A percentile compares a stretch with the other conserved stretches of the same genome.
phyloP scores from a whole-genome alignment of 345 rosid genomes.

The Eucalyptus tenuipes region DNA sequence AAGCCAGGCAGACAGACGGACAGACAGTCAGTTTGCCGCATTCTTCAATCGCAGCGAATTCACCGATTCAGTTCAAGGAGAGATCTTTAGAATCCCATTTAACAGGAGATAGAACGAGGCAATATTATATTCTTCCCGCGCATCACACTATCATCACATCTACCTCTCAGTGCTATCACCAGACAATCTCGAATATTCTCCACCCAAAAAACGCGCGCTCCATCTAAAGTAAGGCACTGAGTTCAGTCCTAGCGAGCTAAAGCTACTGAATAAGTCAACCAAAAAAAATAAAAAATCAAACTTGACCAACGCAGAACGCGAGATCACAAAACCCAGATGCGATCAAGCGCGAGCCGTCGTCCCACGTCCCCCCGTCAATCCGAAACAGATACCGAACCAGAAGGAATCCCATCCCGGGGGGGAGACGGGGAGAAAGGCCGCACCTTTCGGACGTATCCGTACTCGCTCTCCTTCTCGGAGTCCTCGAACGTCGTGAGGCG shows the following conservation, averaged over 20 bases:
- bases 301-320: neutral
- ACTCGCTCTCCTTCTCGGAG: conserved; percentile 96
- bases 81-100: neutral
- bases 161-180: neutral
- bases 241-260: neutral
- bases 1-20: neutral
- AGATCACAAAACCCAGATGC: neutral
- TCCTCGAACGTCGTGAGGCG: conserved; percentile 93
- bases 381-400: neutral
- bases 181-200: neutral
- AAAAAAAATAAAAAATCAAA: no score
- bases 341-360: neutral
- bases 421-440: neutral
- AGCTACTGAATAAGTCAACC: neutral
- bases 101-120: rapidly evolving
- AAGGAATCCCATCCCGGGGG: neutral
- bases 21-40: neutral
- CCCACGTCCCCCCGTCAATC: neutral
- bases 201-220: neutral
- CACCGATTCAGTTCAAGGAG: neutral
- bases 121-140: neutral
- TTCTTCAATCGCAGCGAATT: neutral
- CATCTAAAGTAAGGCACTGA: neutral
- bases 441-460: conserved; percentile 97
- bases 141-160: neutral